Evolutionary conservation across 2,329 filamentous ascomycete genomes (phyloP).

Genomic region (Parastagonospora avenae): DNA sequence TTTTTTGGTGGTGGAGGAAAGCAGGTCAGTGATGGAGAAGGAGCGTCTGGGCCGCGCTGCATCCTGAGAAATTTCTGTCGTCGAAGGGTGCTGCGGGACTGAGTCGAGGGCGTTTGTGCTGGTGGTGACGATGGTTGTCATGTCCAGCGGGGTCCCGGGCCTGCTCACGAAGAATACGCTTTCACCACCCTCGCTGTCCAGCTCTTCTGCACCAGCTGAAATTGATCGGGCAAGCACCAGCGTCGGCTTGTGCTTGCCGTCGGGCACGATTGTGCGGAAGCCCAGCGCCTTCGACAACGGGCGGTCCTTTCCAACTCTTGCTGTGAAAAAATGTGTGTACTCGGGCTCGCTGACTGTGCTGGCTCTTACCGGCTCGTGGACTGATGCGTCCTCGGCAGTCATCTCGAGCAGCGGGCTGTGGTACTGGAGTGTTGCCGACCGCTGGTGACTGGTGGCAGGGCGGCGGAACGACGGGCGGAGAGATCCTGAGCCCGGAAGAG

Average conservation of each 20-base stretch:
- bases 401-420: conserved; percentile 43
- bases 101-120: conserved; percentile 16
- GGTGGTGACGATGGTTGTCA: conserved; percentile 35
- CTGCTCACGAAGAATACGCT: conserved; percentile 47
- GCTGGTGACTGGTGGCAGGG: conserved; percentile 79
- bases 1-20: conserved; percentile 48
- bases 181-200: conserved; percentile 47
- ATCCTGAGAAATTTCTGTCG: conserved; percentile 23
- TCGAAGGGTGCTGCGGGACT: conserved; percentile 19
- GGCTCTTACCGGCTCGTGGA: conserved; percentile 21
- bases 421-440: conserved; percentile 72
- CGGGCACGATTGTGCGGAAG: conserved; percentile 52
- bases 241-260: conserved; percentile 52
- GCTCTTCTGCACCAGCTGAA: conserved; percentile 36
- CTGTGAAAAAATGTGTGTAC: conserved; percentile 47
- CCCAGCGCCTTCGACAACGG: conserved; percentile 49
- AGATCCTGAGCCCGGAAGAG: conserved; percentile 59
- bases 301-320: conserved; percentile 40
- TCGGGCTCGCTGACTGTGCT: conserved; percentile 35
- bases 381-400: conserved; percentile 28
- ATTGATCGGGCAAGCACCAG: conserved; percentile 55
- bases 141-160: conserved; percentile 45
- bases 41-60: conserved; percentile 50
- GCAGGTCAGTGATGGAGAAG: conserved; percentile 57
- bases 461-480: conserved; percentile 70